These are phyloP conservation scores for Psidium guajava DNA, from an alignment of 345 rosid genomes.

Conservation along the genomic window DNA sequence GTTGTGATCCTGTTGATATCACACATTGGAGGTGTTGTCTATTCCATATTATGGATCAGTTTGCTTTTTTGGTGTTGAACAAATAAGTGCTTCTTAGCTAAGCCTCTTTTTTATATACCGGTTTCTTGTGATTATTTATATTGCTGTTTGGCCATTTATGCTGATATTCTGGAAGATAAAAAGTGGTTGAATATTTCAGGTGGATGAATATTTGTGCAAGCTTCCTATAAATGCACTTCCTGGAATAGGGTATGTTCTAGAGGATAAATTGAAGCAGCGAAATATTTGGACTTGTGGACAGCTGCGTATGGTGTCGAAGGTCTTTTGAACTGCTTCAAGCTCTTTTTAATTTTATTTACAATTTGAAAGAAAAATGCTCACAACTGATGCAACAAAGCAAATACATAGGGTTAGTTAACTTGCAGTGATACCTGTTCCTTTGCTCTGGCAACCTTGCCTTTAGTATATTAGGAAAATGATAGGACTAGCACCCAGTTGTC, in stretches of 20 bases:
- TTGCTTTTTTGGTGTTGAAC: background rate
- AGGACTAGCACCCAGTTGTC: background rate
- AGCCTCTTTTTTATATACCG: background rate
- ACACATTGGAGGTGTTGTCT: background rate
- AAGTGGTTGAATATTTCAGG: constrained; percentile 22
- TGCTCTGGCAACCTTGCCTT: background rate
- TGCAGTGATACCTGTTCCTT: background rate
- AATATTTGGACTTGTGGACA: constrained; percentile 68
- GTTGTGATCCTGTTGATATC: background rate
- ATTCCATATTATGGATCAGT: background rate
- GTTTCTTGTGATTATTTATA: background rate
- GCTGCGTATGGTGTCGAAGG: constrained; percentile 68
- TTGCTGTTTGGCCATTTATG: background rate
- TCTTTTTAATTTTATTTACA: background rate
- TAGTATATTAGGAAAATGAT: background rate
- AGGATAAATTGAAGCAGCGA: constrained; percentile 62
- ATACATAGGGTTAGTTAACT: background rate
- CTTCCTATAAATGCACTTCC: constrained; percentile 77
- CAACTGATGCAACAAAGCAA: background rate
- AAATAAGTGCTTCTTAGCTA: background rate
- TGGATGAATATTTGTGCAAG: constrained; percentile 53
- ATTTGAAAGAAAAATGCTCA: background rate
- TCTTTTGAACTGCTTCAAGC: constrained; percentile 3
- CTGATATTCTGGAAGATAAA: background rate
- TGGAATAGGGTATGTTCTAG: constrained; percentile 79